These are phyloP conservation scores for Evernia prunastri DNA, from an alignment of 495 filamentous ascomycete genomes.

Conservation along the genomic window DNA sequence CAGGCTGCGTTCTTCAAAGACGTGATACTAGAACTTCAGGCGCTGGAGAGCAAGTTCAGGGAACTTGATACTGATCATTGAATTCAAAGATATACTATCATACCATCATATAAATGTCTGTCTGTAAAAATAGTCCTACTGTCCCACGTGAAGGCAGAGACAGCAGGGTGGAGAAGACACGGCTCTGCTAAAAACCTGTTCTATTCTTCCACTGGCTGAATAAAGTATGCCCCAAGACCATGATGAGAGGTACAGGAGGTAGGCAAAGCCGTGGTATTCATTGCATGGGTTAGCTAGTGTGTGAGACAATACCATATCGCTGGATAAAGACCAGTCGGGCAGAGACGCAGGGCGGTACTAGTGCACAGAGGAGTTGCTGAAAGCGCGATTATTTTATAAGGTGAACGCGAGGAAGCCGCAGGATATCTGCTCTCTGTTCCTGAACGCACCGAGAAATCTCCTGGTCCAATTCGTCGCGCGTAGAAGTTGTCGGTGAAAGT, in stretches of 20 bases:
- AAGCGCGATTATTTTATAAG: neutral
- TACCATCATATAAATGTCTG: constrained; percentile 25
- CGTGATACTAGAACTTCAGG: neutral
- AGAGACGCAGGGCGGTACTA: neutral
- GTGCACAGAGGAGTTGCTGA: neutral
- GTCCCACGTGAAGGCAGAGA: constrained; percentile 21
- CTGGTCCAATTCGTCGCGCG: neutral
- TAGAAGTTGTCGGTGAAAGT: neutral
- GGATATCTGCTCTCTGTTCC: neutral
- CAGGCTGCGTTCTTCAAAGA: neutral
- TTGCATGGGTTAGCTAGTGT: neutral
- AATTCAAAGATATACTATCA: neutral
- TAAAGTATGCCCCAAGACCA: constrained; percentile 36
- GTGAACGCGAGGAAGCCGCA: neutral
- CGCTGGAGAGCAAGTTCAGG: neutral
- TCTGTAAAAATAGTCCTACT: constrained; percentile 33
- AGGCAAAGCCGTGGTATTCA: constrained; percentile 35
- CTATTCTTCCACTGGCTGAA: constrained; percentile 36
- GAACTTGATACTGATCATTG: neutral
- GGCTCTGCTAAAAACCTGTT: constrained; percentile 36
- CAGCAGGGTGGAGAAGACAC: constrained; percentile 37
- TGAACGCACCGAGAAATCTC: neutral
- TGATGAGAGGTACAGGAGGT: constrained; percentile 30
- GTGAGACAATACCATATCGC: neutral
- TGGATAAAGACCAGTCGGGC: neutral